Evolutionary conservation across 2,329 filamentous ascomycete species (phyloP), one percentile per base, ranked within the genome.

Genomic region (Diaporthe nobilis): DNA sequence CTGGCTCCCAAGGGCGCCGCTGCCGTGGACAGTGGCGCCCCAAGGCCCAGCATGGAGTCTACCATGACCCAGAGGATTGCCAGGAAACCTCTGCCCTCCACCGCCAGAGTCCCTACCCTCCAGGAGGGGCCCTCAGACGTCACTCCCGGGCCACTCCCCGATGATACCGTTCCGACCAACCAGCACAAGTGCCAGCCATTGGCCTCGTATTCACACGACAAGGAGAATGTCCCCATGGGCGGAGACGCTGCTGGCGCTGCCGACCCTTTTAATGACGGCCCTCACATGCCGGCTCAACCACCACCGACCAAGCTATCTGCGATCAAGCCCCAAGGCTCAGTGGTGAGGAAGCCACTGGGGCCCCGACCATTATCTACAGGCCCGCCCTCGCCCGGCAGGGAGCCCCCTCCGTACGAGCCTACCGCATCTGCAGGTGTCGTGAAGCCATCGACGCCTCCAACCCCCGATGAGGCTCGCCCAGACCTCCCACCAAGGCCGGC

Each of bases 61-160:
- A 79, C 83, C 22, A 84, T 83, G 63, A 82, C 82, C 67, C 61
- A 72, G 17, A 81, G 81, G 42, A 90, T 91, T 61, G 85, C 84
- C 47, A 84, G 90, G 77, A 91, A 91, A 78, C 90, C 90, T 1
- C 74, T 91, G 31, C 87, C 87, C 58, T 78, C 82, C 37, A 80
- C 79, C 15, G 78, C 80, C 37, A 77, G 74, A n/a, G 74, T 79
- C 7, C 58, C 77, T 37, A 72, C 70, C 47, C 76, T 49, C 13
- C 60, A 39, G 25, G 42, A 47, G 0, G n/a, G 25, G 28, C 72
- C 63, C 15, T 39, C 60, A 39, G 44, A 65, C 39, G 31, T 49
- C 31, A 60, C 42, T 12, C 31, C 39, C 13, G 47, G 3, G 34
- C 22, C 47, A 1, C 13, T 7, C 20, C 17, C 71, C 4, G 49